phyloP scores from a whole-genome alignment of 2,329 filamentous ascomycete genomes.

The Colletotrichum phormii region DNA sequence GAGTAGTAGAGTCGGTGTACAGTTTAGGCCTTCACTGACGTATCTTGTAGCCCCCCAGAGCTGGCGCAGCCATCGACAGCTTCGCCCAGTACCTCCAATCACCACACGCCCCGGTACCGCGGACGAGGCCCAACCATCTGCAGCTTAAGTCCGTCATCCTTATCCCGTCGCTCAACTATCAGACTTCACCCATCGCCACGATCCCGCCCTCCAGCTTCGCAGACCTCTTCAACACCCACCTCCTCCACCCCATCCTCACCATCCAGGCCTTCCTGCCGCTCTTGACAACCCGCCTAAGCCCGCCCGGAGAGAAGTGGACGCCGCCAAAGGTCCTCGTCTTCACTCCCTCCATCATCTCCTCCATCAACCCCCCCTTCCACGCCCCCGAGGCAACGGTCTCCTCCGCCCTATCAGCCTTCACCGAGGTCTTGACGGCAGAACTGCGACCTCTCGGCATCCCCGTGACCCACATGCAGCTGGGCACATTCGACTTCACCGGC shows the following conservation, averaged over 20 bases:
- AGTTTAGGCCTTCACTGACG: constrained; percentile 16
- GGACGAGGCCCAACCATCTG: constrained; percentile 80
- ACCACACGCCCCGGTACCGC: constrained; percentile 80
- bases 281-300: constrained; percentile 71
- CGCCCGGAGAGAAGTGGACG: constrained; percentile 60
- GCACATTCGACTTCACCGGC: constrained; percentile 86
- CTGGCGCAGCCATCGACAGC: constrained; percentile 75
- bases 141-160: constrained; percentile 84
- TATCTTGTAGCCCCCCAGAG: constrained; percentile 69
- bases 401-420: constrained; percentile 87
- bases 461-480: constrained; percentile 89
- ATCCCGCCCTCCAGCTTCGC: constrained; percentile 87
- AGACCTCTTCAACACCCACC: constrained; percentile 90
- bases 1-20: constrained; percentile 53
- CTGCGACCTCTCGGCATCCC: constrained; percentile 80
- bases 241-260: constrained; percentile 89
- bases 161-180: constrained; percentile 84
- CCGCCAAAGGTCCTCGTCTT: constrained; percentile 80
- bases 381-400: constrained; percentile 88
- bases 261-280: constrained; percentile 91
- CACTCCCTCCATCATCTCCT: constrained; percentile 84
- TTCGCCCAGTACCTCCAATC: constrained; percentile 79
- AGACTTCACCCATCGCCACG: constrained; percentile 85
- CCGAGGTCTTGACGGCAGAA: constrained; percentile 83
- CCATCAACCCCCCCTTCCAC: constrained; percentile 82